Base-by-base conservation (phyloP, 2,329 filamentous ascomycete genomes). In the Fusarium goolgardi region DNA sequence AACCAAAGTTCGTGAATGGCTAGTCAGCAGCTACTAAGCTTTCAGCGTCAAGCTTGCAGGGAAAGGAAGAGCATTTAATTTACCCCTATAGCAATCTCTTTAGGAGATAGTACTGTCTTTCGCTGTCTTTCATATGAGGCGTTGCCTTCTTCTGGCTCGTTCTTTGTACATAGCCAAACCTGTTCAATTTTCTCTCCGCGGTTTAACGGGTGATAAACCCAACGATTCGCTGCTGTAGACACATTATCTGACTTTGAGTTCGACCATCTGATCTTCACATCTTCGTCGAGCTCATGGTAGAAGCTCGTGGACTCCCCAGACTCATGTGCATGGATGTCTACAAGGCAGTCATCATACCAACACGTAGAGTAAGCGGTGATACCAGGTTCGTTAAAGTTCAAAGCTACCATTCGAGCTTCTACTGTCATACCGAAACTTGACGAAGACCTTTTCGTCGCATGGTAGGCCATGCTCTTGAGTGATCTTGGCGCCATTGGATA, bases 291-390 rank as follows among this genome's bases (percentile, higher is more conserved):
- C 31, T 54, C 53, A 3, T 21, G 45, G 16, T 66, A 63, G 47
- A 69, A 67, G 6, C n/a, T 21, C 5, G 59, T 25, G 18, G 29
- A 37, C 34, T 63, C 66, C 20, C 25, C 23, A 13, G 23, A n/a
- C 16, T 45, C 54, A 32, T 69, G 57, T 9, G 43, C 29, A 16
- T 47, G 58, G 5, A 69, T 32, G 13, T 56, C 41, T 9, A 67
- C 6, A 13, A 64, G 40, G 6, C 35, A 47, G 2, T 40, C 35
- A 25, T 39, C 34, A 16, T 40, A 25, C 66, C 66, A 69, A 20
- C 62, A 69, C 8, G 43, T 20, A 31, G 66, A 69, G 25, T 67
- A 64, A 8, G 62, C 66, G 9, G 31, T 45, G 16, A 32, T 67
- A 4, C 18, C 21, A 16, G 66, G 51, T 13, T 53, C 10, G 5